Conservation (phyloP, 345 rosid genomes). For the Eucalyptus pauciflora region DNA sequence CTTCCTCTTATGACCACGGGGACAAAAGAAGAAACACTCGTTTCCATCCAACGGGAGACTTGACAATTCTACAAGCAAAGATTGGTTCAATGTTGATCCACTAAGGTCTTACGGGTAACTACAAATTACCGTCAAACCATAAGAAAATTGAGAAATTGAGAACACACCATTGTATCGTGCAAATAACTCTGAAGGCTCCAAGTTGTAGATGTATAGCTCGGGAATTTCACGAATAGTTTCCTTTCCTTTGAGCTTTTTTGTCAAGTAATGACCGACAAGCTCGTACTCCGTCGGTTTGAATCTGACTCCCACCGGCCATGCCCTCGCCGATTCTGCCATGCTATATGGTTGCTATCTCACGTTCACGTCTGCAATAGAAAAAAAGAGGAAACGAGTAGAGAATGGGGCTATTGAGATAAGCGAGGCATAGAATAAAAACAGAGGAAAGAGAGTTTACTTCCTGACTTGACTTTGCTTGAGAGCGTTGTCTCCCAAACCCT, state of each 20-base stretch:
- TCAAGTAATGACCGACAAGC: not conserved
- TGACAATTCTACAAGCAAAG: not conserved
- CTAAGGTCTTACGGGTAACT: not conserved
- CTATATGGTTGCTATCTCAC: not conserved
- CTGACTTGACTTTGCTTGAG: not conserved
- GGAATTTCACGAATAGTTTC: not conserved
- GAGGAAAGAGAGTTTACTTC: not conserved
- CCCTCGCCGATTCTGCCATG: not conserved
- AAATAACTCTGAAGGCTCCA: not conserved
- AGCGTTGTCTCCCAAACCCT: not conserved
- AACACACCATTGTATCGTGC: not conserved
- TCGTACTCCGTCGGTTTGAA: not conserved
- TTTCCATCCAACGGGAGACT: not conserved
- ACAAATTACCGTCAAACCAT: not conserved
- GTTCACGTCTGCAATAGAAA: too few relatives aligned
- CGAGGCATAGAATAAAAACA: not conserved
- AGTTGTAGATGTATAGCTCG: not conserved
- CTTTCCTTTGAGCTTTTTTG: not conserved
- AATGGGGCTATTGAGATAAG: not conserved
- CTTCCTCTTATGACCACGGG: not conserved
- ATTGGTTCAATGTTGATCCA: not conserved
- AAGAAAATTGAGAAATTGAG: not conserved
- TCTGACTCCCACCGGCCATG: not conserved
- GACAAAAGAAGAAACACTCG: not conserved
- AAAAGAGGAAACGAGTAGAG: not conserved